phyloP scores from a whole-genome alignment of 2,329 filamentous ascomycete species.

The Talaromyces marneffei region DNA sequence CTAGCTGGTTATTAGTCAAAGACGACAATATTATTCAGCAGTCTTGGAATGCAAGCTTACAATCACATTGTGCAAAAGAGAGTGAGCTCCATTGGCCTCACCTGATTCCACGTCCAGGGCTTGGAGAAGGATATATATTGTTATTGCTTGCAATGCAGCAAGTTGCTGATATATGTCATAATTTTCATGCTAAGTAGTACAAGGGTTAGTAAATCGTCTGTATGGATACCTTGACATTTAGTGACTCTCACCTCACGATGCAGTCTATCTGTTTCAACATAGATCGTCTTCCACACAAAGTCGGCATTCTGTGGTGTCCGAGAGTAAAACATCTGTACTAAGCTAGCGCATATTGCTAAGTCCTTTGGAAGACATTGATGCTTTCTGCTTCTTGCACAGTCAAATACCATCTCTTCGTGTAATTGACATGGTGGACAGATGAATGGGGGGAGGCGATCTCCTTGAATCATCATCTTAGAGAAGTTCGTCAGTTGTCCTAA shows the following conservation, averaged over 20 bases:
- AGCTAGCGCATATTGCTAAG: slow-evolving; percentile 10
- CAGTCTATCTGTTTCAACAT: slow-evolving; percentile 10
- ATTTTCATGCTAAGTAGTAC: not conserved
- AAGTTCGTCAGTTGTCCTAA: slow-evolving; percentile 7
- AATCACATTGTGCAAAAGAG: slow-evolving; percentile 1
- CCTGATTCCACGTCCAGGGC: slow-evolving; percentile 4
- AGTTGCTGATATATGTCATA: slow-evolving; percentile 9
- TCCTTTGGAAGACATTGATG: slow-evolving; percentile 8
- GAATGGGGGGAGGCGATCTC: slow-evolving; percentile 10
- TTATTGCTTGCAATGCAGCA: slow-evolving; percentile 9
- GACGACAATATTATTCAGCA: not conserved
- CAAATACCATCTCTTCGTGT: slow-evolving; percentile 4
- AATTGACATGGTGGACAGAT: slow-evolving; percentile 9
- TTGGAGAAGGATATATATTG: slow-evolving; percentile 10
- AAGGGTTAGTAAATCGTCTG: not conserved
- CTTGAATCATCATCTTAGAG: slow-evolving; percentile 13
- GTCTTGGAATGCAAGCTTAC: not conserved
- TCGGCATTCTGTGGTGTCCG: slow-evolving; percentile 5
- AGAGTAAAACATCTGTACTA: slow-evolving; percentile 11
- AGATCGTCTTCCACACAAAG: slow-evolving; percentile 11
- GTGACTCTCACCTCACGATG: slow-evolving; percentile 2
- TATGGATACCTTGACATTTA: not conserved
- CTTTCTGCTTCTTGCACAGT: slow-evolving; percentile 4
- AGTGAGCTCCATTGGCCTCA: slow-evolving; percentile 5
- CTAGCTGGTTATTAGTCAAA: not conserved